Evolutionary conservation across 2,329 filamentous ascomycete genomes (phyloP).

Genomic region (Arthrinium phaeospermum): DNA sequence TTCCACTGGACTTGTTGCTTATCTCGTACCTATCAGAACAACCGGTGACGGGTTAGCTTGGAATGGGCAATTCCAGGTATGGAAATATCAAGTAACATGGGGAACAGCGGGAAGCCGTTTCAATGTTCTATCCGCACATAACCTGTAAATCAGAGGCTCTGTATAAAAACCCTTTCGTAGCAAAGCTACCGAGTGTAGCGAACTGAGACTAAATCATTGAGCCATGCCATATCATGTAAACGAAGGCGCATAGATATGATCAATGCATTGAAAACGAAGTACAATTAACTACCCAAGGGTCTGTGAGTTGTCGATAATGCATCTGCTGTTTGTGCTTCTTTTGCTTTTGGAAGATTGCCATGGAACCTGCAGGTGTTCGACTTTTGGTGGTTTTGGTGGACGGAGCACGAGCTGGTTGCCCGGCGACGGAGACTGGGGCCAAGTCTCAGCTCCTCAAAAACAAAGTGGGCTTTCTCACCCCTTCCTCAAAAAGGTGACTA

Average conservation of each 20-base stretch:
- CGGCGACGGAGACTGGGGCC: background rate
- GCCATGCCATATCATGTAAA: no score
- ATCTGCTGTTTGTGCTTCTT: background rate
- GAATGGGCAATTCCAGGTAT: background rate
- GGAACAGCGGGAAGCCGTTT: no score
- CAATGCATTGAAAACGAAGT: background rate
- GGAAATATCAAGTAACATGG: no score
- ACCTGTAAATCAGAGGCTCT: no score
- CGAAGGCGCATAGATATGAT: no score
- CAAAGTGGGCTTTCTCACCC: background rate
- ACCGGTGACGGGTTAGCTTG: background rate
- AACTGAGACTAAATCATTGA: no score
- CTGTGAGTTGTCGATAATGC: background rate
- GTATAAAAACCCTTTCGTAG: no score
- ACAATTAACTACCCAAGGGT: background rate
- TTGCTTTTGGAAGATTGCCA: background rate
- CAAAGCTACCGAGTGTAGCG: no score
- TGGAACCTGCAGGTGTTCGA: no score
- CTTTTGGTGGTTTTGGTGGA: background rate
- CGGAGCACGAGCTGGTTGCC: background rate
- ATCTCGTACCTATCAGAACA: no score
- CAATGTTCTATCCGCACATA: no score
- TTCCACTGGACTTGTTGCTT: background rate
- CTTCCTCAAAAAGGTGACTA: background rate
- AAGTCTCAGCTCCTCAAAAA: constrained; percentile 5